Evolutionary conservation across 441 rosid species (phyloP), one percentile per base, ranked within the genome.

Genomic region (Oxalis stricta): DNA sequence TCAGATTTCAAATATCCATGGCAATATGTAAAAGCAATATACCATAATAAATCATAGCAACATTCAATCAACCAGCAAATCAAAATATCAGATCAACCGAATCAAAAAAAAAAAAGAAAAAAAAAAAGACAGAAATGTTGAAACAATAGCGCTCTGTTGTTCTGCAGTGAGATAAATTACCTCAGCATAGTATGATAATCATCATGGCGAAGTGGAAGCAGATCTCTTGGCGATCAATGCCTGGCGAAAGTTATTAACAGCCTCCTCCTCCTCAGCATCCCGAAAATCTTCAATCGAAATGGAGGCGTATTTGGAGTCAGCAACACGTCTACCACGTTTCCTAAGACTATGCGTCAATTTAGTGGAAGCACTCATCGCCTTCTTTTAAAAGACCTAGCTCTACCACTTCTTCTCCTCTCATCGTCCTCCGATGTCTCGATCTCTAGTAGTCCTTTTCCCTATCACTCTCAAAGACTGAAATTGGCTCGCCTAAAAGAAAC

Each of bases 101-200:
- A n/a, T n/a, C n/a, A n/a, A n/a, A n/a, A 33, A 33, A 22, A 9
- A 34, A 5, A 1, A 24, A 16, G 15, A 34, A 20, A 20, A 21
- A 23, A 6, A 23, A 15, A 18, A 5, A 1, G 10, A 20, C 9
- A 17, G 4, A 1, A 23, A 32, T 7, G 12, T 20, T 13, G 22
- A 47, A 23, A 35, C 16, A 24, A 21, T 3, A 46, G 11, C 11
- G 7, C 34, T 1, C 0, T 7, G 13, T 13, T 5, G 21, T 9
- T 10, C 11, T 13, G 41, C 32, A 30, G 22, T 29, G 3, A 32
- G 12, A 32, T 33, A 10, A 21, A 4, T 53, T 53, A 81, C 95
- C 97, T 88, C 69, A 88, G 60, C 63, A 88, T 70, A 10, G 91
- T 84, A 54, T 88, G 94, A 58, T 82, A 84, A 71, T 84, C 91